A percentile compares a stretch with the other conserved stretches of the same genome.
Conservation (phyloP, 2,329 filamentous ascomycete species). For the Colletotrichum agaves region DNA sequence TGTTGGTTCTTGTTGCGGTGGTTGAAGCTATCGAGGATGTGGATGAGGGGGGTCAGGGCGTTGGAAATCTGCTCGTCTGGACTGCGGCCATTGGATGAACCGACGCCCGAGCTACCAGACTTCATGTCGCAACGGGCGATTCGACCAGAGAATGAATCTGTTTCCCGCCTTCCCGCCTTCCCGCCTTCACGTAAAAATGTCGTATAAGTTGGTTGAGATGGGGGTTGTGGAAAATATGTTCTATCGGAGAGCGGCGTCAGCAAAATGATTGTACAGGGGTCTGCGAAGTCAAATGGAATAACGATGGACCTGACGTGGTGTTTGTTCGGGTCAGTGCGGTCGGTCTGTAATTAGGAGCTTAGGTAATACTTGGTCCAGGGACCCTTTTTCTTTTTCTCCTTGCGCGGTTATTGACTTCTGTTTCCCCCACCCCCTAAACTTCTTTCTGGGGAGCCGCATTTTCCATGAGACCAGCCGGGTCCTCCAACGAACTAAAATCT, state of each 20-base stretch:
- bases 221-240: not conserved
- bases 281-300: not conserved
- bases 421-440: too few species aligned
- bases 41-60: constrained; percentile 51
- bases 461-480: too few species aligned
- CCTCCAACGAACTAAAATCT: too few species aligned
- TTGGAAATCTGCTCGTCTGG: constrained; percentile 26
- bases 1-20: constrained; percentile 95
- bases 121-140: not conserved
- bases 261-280: not conserved
- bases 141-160: too few species aligned
- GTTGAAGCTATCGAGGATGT: constrained; percentile 77
- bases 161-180: not conserved
- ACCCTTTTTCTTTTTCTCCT: not conserved
- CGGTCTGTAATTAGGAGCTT: not conserved
- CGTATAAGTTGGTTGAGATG: not conserved
- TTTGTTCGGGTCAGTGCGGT: constrained; percentile 10
- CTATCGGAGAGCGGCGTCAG: not conserved
- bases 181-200: not conserved
- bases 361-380: constrained; percentile 6
- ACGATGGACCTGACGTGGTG: not conserved
- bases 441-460: too few species aligned
- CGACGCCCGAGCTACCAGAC: not conserved
- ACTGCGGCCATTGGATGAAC: constrained; percentile 37
- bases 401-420: too few species aligned